phyloP scores from a whole-genome alignment of 768 basidiomycete species.

The Rhizopogon vinicolor region DNA sequence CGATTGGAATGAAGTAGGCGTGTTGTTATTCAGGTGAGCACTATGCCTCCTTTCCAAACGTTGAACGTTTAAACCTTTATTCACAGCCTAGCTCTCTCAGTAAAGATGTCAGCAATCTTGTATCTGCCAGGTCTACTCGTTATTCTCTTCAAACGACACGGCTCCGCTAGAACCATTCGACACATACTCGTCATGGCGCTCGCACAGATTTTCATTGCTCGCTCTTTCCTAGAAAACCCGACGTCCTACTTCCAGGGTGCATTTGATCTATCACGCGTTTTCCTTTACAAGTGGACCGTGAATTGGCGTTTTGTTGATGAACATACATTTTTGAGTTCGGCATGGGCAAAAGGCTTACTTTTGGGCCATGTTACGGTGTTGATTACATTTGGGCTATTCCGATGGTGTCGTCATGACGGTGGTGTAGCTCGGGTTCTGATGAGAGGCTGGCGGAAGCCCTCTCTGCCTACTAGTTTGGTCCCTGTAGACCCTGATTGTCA shows the following conservation, averaged over 20 bases:
- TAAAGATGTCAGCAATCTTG: constrained; percentile 93
- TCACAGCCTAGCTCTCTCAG: constrained; percentile 59
- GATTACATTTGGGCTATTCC: constrained; percentile 59
- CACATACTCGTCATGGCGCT: constrained; percentile 36
- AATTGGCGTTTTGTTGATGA: constrained; percentile 92
- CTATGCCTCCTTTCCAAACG: background rate
- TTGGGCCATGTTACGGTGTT: constrained; percentile 59
- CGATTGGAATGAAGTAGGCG: constrained; percentile 56
- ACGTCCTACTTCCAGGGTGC: constrained; percentile 68
- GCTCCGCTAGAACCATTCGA: constrained; percentile 46
- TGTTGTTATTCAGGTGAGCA: constrained; percentile 69
- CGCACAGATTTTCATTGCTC: constrained; percentile 58
- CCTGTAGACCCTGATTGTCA: constrained; percentile 62
- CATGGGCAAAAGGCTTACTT: constrained; percentile 61
- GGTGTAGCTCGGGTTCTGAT: constrained; percentile 53
- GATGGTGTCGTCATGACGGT: constrained; percentile 76
- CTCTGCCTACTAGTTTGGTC: constrained; percentile 39
- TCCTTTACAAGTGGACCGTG: constrained; percentile 96
- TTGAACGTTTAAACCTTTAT: background rate
- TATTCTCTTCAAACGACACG: constrained; percentile 71
- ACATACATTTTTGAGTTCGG: constrained; percentile 62
- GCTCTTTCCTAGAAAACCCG: constrained; percentile 64
- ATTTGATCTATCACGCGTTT: constrained; percentile 84
- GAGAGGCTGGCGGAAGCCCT: constrained; percentile 50
- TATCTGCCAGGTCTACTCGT: constrained; percentile 88